Percentiles rank a stretch among this genome's conserved stretches.
These are phyloP conservation scores for Boechera retrofracta DNA, from an alignment of 345 rosid species.

Conservation along the genomic window DNA sequence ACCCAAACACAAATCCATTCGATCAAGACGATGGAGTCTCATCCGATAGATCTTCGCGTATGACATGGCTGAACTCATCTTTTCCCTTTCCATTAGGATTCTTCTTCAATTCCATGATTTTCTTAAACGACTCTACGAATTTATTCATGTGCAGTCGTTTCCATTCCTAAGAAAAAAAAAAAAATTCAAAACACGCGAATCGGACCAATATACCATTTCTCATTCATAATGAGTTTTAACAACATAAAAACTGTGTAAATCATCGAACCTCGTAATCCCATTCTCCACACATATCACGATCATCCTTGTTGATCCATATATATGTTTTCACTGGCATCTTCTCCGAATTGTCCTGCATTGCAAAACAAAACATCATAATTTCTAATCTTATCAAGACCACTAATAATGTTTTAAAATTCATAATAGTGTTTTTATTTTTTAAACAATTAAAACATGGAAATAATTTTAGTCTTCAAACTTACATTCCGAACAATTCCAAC, in stretches of 20 bases:
- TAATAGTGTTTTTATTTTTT: neutral
- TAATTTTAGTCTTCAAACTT: conserved; percentile 19
- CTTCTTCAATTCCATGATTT: conserved; percentile 62
- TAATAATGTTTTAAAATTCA: neutral
- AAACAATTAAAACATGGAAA: neutral
- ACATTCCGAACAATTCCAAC: conserved; percentile 62
- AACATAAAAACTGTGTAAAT: neutral
- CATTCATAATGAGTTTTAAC: neutral
- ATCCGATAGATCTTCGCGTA: neutral
- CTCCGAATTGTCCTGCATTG: conserved; percentile 58
- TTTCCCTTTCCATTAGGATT: conserved; percentile 65
- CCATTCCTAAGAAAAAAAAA: conserved; percentile 61
- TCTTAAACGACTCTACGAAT: conserved; percentile 57
- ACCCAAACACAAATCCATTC: neutral
- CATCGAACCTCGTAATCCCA: conserved; percentile 85
- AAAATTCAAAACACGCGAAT: neutral
- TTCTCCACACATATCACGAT: conserved; percentile 75
- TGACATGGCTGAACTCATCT: conserved; percentile 33
- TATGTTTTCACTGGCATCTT: conserved; percentile 65
- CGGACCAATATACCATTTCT: neutral
- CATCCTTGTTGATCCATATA: conserved; percentile 63
- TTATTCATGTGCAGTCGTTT: conserved; percentile 56
- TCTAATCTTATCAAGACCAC: neutral
- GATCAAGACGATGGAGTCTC: conserved; percentile 14
- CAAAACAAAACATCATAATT: neutral